Evolutionary conservation across 495 filamentous ascomycete genomes (phyloP).

Genomic region (Lasiosphaeriaceae sp.): DNA sequence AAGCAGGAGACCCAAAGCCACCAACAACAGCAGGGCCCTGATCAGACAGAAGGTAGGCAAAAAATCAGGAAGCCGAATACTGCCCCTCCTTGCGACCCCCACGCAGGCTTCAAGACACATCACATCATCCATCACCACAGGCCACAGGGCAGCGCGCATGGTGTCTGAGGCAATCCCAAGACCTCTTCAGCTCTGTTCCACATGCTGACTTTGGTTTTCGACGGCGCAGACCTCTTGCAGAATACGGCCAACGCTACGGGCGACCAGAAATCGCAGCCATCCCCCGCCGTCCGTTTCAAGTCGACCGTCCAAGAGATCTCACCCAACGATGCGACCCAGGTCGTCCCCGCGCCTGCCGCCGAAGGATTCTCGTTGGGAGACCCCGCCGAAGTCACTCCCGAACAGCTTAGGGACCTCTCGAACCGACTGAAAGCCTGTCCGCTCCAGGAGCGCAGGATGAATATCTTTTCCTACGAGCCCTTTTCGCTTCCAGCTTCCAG

Average conservation of each 20-base stretch:
- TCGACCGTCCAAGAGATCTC: slow-evolving; percentile 72
- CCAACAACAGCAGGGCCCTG: slow-evolving; percentile 12
- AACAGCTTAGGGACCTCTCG: slow-evolving; percentile 69
- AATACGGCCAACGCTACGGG: slow-evolving; percentile 13
- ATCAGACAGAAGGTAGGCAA: not conserved
- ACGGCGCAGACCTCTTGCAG: not conserved
- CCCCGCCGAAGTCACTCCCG: slow-evolving; percentile 44
- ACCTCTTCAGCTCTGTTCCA: too few species aligned
- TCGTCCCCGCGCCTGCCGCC: slow-evolving; percentile 15
- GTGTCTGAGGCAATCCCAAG: slow-evolving; percentile 10
- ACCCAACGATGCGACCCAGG: slow-evolving; percentile 36
- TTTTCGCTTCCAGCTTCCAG: slow-evolving; percentile 82
- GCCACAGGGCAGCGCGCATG: too few species aligned
- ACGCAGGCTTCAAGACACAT: slow-evolving; percentile 4
- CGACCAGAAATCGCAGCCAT: slow-evolving; percentile 14
- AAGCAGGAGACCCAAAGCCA: slow-evolving; percentile 10
- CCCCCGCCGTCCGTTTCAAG: slow-evolving; percentile 71
- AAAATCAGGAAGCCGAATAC: not conserved
- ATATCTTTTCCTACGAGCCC: slow-evolving; percentile 81
- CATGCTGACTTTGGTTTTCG: slow-evolving; percentile 7
- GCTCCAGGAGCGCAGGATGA: slow-evolving; percentile 76
- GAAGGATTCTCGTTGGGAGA: slow-evolving; percentile 17
- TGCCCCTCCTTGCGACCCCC: slow-evolving; percentile 23
- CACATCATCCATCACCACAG: not conserved
- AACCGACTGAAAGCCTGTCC: slow-evolving; percentile 65